Evolutionary conservation across 1,284 basidiomycete genomes (phyloP).

Genomic region (Inonotus obliquus): DNA sequence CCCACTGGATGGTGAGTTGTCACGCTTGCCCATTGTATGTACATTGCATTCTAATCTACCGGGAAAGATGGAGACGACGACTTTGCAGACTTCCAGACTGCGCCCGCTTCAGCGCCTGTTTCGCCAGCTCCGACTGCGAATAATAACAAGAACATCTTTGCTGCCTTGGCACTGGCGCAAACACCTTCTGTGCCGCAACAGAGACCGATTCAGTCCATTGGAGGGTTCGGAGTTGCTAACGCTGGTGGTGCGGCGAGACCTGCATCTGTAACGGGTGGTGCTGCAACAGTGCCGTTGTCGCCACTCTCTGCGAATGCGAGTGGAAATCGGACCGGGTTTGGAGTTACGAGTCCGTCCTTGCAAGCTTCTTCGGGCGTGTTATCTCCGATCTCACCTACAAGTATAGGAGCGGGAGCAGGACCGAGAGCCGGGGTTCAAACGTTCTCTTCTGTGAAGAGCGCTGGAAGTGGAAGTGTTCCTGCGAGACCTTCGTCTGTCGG

Average conservation of each 20-base stretch:
- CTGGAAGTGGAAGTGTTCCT: slow-evolving; percentile 24
- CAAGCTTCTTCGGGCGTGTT: slow-evolving; percentile 1
- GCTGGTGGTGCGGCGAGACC: neutral
- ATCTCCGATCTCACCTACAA: slow-evolving; percentile 9
- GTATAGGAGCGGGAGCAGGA: slow-evolving; percentile 12
- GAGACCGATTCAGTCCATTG: slow-evolving; percentile 16
- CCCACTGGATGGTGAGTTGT: slow-evolving; percentile 41
- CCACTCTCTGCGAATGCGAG: slow-evolving; percentile 10
- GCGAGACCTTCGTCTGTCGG: slow-evolving; percentile 35
- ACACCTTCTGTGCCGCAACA: slow-evolving; percentile 6
- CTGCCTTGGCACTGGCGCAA: slow-evolving; percentile 17
- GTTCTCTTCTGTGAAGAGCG: slow-evolving; percentile 25
- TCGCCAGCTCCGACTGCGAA: slow-evolving; percentile 46
- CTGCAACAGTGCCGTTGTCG: slow-evolving; percentile 18
- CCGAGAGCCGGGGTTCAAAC: slow-evolving; percentile 21
- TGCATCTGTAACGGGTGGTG: neutral
- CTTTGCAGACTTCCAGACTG: slow-evolving; percentile 88
- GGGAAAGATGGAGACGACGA: slow-evolving; percentile 65
- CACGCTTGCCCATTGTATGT: no score
- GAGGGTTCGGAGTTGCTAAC: slow-evolving; percentile 3
- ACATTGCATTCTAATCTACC: no score
- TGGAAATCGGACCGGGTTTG: slow-evolving; percentile 23
- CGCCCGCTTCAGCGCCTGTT: slow-evolving; percentile 44
- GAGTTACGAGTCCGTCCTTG: neutral
- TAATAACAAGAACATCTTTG: slow-evolving; percentile 25